phyloP scores from a whole-genome alignment of 306 rosid genomes.

The Macrotyloma uniflorum region DNA sequence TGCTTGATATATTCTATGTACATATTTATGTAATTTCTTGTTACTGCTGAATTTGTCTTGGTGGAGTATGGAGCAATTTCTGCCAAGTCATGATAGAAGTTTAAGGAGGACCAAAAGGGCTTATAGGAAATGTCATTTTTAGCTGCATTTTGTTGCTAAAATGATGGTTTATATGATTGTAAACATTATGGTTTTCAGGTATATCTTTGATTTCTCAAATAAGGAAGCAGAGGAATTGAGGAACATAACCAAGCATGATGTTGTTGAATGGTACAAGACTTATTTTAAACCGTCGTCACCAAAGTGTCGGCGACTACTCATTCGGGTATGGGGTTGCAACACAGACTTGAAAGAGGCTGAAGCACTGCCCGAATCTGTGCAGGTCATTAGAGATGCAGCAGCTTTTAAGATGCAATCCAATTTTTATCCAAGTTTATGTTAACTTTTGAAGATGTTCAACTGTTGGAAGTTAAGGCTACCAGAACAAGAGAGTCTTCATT shows the following conservation, averaged over 20 bases:
- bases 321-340: slow-evolving; percentile 94
- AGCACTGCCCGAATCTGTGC: slow-evolving; percentile 43
- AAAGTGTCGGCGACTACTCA: slow-evolving; percentile 68
- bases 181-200: slow-evolving; percentile 57
- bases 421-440: slow-evolving; percentile 68
- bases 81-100: not conserved
- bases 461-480: slow-evolving; percentile 12
- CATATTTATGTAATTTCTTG: not conserved
- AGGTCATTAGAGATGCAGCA: slow-evolving; percentile 57
- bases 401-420: slow-evolving; percentile 67
- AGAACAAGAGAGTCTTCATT: slow-evolving; percentile 21
- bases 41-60: not conserved
- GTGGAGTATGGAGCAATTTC: not conserved
- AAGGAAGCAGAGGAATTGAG: slow-evolving; percentile 78
- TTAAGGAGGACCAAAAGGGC: not conserved
- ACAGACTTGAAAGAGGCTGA: slow-evolving; percentile 62
- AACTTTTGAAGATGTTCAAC: slow-evolving; percentile 32
- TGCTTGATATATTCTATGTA: not conserved
- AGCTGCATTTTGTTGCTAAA: slow-evolving; percentile 21
- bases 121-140: not conserved
- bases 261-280: slow-evolving; percentile 70
- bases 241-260: slow-evolving; percentile 65
- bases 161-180: slow-evolving; percentile 17
- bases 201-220: slow-evolving; percentile 70
- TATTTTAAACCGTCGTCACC: slow-evolving; percentile 75